Evolutionary conservation across 2,329 filamentous ascomycete species (phyloP).

Genomic region (Dothistroma pini): DNA sequence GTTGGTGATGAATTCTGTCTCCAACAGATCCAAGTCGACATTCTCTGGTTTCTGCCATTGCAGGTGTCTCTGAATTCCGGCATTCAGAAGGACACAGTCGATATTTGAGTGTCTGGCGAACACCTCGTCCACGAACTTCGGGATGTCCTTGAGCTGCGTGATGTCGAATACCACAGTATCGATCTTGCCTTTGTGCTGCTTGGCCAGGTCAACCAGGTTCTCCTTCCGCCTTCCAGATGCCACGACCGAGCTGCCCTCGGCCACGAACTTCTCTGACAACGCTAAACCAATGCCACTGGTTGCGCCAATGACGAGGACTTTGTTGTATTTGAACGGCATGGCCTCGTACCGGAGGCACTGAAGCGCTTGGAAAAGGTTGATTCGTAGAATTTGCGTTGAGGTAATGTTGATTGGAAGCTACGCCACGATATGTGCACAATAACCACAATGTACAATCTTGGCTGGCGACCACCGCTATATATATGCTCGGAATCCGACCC

Average conservation of each 20-base stretch:
- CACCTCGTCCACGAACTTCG: conserved; percentile 42
- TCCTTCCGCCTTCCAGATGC: conserved; percentile 51
- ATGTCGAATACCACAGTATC: conserved; percentile 50
- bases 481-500: not conserved
- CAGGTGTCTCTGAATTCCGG: conserved; percentile 50
- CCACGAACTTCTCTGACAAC: conserved; percentile 48
- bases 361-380: not conserved
- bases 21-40: conserved; percentile 38
- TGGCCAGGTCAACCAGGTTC: conserved; percentile 47
- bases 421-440: not conserved
- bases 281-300: conserved; percentile 50
- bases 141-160: conserved; percentile 47
- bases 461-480: not conserved
- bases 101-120: conserved; percentile 48
- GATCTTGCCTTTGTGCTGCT: conserved; percentile 47
- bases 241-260: conserved; percentile 47
- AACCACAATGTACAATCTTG: not conserved
- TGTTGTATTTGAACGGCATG: conserved; percentile 49
- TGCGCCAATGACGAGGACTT: conserved; percentile 54
- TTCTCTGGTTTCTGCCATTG: conserved; percentile 51
- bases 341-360: not conserved
- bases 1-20: conserved; percentile 39
- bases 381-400: too few relatives aligned
- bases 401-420: too few relatives aligned
- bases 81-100: conserved; percentile 52